A percentile compares a stretch with the other conserved stretches of the same genome.
These are phyloP conservation scores for Beauveria australis DNA, from an alignment of 2,329 filamentous ascomycete genomes.

Conservation along the genomic window DNA sequence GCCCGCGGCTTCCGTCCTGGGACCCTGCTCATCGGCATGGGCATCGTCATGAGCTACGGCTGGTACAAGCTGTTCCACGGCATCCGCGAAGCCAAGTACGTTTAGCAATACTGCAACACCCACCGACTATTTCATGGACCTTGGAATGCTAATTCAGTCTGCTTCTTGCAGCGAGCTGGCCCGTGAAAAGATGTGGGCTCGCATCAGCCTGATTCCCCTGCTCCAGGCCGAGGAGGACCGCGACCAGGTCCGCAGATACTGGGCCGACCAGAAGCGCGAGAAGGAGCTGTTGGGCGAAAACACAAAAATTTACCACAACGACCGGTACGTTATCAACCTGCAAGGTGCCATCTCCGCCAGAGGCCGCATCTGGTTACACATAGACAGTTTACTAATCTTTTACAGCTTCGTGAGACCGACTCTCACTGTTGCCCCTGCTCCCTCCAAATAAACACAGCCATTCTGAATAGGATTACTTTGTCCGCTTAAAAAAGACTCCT, in stretches of 20 bases:
- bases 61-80: constrained; percentile 81
- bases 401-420: constrained; percentile 73
- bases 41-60: constrained; percentile 75
- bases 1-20: constrained; percentile 81
- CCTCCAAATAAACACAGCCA: constrained; percentile 42
- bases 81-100: constrained; percentile 86
- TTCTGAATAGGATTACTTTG: background rate
- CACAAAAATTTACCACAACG: constrained; percentile 77
- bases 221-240: constrained; percentile 96
- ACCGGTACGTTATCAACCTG: constrained; percentile 54
- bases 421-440: constrained; percentile 62
- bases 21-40: constrained; percentile 68
- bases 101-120: constrained; percentile 13
- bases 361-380: background rate
- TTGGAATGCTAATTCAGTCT: constrained; percentile 8
- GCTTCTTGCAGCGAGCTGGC: constrained; percentile 65
- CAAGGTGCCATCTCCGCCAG: background rate
- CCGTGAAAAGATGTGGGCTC: constrained; percentile 96
- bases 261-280: constrained; percentile 82
- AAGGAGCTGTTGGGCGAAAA: constrained; percentile 81
- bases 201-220: constrained; percentile 87
- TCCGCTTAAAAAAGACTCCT: background rate
- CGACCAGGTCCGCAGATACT: constrained; percentile 80
- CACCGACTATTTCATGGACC: background rate
- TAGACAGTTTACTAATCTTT: background rate